These are phyloP conservation scores for Microdochium bolleyi DNA, from an alignment of 2,329 filamentous ascomycete genomes.

Conservation along the genomic window DNA sequence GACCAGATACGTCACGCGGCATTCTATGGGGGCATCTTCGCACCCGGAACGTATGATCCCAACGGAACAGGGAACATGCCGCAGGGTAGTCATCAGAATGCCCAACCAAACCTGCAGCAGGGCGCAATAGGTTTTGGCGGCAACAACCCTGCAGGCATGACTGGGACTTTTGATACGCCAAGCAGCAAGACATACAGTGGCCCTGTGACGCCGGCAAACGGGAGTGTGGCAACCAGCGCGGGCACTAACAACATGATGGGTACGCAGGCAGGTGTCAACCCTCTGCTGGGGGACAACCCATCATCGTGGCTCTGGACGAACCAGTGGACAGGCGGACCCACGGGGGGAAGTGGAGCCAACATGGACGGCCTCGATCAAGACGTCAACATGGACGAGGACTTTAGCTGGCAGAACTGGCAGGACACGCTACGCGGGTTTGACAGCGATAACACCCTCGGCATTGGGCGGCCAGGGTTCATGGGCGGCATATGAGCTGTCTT, in stretches of 20 bases:
- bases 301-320: slow-evolving; percentile 34
- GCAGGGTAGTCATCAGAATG: slow-evolving; percentile 1
- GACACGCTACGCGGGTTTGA: slow-evolving; percentile 30
- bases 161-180: slow-evolving; percentile 7
- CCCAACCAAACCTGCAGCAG: slow-evolving; percentile 5
- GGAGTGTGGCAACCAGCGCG: background rate
- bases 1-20: background rate
- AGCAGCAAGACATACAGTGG: slow-evolving; percentile 1
- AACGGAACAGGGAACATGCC: background rate
- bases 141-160: slow-evolving; percentile 3
- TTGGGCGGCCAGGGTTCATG: slow-evolving; percentile 16
- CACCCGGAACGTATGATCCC: background rate
- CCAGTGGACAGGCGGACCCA: slow-evolving; percentile 7
- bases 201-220: slow-evolving; percentile 8
- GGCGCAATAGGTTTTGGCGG: background rate
- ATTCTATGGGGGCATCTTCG: background rate
- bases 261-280: background rate
- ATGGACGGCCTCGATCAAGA: slow-evolving; percentile 20
- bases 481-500: slow-evolving; percentile 14
- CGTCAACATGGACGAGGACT: slow-evolving; percentile 28
- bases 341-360: slow-evolving; percentile 5
- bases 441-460: slow-evolving; percentile 18
- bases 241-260: background rate
- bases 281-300: slow-evolving; percentile 20
- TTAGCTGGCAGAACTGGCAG: slow-evolving; percentile 42